Evolutionary conservation across 805 yeast species (phyloP), one percentile per base, ranked within the genome.

Genomic region (Yarrowia sp.): DNA sequence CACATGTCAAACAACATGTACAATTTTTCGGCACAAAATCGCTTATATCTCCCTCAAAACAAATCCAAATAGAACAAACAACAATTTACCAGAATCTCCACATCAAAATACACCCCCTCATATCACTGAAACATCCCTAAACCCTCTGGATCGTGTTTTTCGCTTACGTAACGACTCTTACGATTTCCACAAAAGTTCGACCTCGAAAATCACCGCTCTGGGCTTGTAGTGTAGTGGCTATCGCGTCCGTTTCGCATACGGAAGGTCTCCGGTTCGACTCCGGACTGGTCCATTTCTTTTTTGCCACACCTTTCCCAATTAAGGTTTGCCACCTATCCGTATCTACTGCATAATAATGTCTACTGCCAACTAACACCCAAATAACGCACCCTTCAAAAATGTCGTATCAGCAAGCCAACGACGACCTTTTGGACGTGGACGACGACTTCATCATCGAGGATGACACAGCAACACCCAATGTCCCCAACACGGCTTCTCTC

Each of bases 241-340:
- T 72, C 74, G 71, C 72, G 71, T 72, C 73, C 74, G 74, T 71
- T 72, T 72, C 72, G 74, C 74, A 72, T 72, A 71, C 74, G 74
- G 73, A 72, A 71, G 74, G 74, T 72, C 74, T 72, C 74, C 74
- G 74, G 74, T 72, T 72, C 74, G 71, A 72, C 67, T 72, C 74
- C 74, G 74, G 74, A 69, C 73, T 72, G 68, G 75, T 72, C 74
- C 74, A 72, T 41, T 51, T 67, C 53, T 68, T 71, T n/a, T 18
- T 15, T 10, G 15, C 14, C 32, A 6, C 33, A 14, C 18, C 9
- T 6, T 22, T 28, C 14, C 0, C 28, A 22, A n/a, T 15, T 50
- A 18, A 35, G 42, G 42, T 35, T 51, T 28, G 58, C 43, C 58
- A 51, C 58, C 58, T 51, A 51, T 36, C 58, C 31, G 28, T 41